A percentile compares a stretch with the other conserved stretches of the same genome.
These are phyloP conservation scores for Lasiosphaeria miniovina DNA, from an alignment of 495 filamentous ascomycete genomes.

Conservation along the genomic window DNA sequence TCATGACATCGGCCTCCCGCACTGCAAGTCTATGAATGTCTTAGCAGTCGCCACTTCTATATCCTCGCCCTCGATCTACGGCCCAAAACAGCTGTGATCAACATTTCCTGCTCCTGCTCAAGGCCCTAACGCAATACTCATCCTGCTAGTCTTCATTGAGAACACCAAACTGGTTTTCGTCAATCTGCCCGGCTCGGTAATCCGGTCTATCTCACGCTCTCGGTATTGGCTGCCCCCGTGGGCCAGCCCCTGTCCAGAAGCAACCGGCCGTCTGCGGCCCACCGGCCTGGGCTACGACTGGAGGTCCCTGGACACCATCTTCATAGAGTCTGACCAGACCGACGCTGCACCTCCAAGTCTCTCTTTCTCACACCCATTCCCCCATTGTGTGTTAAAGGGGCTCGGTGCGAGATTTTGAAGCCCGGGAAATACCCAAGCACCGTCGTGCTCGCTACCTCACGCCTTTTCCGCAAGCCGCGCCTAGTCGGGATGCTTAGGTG, in stretches of 20 bases:
- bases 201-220: too few relatives aligned
- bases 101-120: too few relatives aligned
- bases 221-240: too few relatives aligned
- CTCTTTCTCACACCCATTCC: not conserved
- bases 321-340: not conserved
- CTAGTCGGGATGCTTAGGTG: constrained; percentile 23
- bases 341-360: not conserved
- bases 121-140: too few relatives aligned
- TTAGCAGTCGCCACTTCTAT: not conserved
- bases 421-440: not conserved
- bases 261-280: too few relatives aligned
- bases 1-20: constrained; percentile 8
- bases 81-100: not conserved
- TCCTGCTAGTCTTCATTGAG: too few relatives aligned
- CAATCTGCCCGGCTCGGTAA: too few relatives aligned
- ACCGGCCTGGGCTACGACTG: not conserved
- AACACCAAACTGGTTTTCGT: too few relatives aligned
- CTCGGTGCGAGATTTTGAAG: not conserved
- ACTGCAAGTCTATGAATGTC: not conserved
- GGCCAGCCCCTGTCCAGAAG: too few relatives aligned
- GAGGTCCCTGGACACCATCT: not conserved
- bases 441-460: not conserved
- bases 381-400: not conserved
- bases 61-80: not conserved
- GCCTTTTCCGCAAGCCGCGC: not conserved